A percentile compares a stretch with the other conserved stretches of the same genome.
Conservation (phyloP, 176 grass and related monocot species). For the Triticum monococcum region DNA sequence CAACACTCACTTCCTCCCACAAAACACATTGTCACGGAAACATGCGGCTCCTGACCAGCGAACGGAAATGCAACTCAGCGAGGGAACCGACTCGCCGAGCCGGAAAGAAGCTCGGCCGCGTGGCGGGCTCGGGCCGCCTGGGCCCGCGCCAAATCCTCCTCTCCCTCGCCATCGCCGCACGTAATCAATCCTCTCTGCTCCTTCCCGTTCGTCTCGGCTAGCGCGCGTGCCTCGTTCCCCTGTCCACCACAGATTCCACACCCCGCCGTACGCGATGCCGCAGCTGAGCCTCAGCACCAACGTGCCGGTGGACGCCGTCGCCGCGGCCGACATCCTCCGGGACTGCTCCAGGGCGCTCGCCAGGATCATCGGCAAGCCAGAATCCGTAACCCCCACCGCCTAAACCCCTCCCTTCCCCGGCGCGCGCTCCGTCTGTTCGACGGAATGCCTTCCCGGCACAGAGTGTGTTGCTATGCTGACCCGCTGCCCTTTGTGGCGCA, state of each 20-base stretch:
- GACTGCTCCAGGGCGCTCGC: conserved; percentile 72
- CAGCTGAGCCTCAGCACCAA: conserved; percentile 85
- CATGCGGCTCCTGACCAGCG: too few relatives aligned
- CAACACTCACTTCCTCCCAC: too few relatives aligned
- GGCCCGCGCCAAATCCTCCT: not conserved
- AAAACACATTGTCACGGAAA: too few relatives aligned
- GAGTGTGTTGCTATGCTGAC: too few relatives aligned
- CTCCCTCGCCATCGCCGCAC: not conserved
- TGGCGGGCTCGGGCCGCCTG: too few relatives aligned
- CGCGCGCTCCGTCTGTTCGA: conserved; percentile 20
- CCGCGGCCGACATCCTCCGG: conserved; percentile 82
- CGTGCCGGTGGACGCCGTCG: conserved; percentile 86
- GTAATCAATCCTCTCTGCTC: not conserved
- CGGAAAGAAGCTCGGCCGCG: too few relatives aligned
- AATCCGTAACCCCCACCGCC: conserved; percentile 48
- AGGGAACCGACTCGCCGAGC: too few relatives aligned
- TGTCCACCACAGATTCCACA: conserved; percentile 17
- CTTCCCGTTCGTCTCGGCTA: too few relatives aligned
- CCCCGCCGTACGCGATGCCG: conserved; percentile 46
- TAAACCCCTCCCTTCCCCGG: not conserved
- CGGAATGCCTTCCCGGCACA: conserved; percentile 21
- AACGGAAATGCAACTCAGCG: too few relatives aligned
- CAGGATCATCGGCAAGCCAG: conserved; percentile 93
- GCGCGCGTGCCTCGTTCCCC: too few relatives aligned
- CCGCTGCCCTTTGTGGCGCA: not conserved